Evolutionary conservation across 2,329 filamentous ascomycete genomes (phyloP).

Genomic region (Incumbomyces delicatus): DNA sequence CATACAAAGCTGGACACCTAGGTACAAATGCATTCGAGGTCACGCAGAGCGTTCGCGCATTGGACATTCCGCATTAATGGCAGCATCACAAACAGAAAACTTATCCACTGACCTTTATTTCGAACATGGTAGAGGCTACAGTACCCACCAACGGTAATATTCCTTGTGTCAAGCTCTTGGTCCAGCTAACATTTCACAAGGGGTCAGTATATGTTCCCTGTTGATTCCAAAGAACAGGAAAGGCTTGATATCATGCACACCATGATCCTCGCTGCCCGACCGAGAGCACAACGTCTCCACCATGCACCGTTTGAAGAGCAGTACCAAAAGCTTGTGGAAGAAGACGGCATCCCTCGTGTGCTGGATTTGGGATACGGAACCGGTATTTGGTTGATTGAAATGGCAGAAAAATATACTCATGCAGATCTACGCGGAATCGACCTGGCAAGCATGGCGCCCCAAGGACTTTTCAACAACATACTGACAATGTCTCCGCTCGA

Average conservation of each 20-base stretch:
- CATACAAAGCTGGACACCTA: not conserved
- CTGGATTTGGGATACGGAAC: conserved; percentile 72
- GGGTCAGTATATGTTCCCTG: conserved; percentile 66
- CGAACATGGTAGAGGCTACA: conserved; percentile 15
- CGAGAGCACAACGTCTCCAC: conserved; percentile 30
- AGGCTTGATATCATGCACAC: conserved; percentile 76
- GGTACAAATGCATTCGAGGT: conserved; percentile 4
- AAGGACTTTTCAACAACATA: conserved; percentile 61
- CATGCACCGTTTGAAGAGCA: conserved; percentile 28
- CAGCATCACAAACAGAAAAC: not conserved
- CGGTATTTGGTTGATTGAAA: conserved; percentile 83
- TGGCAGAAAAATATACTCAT: conserved; percentile 58
- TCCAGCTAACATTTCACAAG: conserved; percentile 8
- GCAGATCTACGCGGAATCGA: conserved; percentile 54
- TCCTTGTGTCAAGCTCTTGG: not conserved
- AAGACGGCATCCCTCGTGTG: conserved; percentile 32
- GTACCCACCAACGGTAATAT: conserved; percentile 14
- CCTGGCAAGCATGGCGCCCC: conserved; percentile 48
- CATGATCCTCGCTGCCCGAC: conserved; percentile 57
- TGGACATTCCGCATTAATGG: conserved; percentile 1
- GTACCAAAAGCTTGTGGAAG: conserved; percentile 1
- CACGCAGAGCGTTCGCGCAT: not conserved
- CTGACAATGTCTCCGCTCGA: conserved; percentile 60
- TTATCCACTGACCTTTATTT: not conserved
- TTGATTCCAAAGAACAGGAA: conserved; percentile 68